Conservation (phyloP, 768 basidiomycete species). For the Phaffia tasmanica region DNA sequence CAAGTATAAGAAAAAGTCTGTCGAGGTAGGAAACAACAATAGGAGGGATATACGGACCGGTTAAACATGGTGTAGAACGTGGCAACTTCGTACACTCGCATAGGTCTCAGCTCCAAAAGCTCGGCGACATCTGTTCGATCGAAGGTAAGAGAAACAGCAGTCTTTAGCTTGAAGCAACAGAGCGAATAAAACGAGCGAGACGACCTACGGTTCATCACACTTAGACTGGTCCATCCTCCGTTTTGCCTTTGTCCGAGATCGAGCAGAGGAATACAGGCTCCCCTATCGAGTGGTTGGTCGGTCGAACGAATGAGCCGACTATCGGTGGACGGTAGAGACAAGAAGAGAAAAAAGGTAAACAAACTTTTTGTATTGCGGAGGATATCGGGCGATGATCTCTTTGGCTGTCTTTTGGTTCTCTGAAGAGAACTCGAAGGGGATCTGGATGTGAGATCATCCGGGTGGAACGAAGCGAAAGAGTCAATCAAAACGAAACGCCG, state of each 20-base stretch:
- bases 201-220: constrained; percentile 68
- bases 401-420: constrained; percentile 76
- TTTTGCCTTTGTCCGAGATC: constrained; percentile 96
- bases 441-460: constrained; percentile 43
- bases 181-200: too few species aligned
- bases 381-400: constrained; percentile 86
- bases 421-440: constrained; percentile 72
- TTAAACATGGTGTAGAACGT: constrained; percentile 99
- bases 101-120: constrained; percentile 82
- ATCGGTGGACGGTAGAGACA: background rate
- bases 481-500: constrained; percentile 7
- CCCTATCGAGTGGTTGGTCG: background rate
- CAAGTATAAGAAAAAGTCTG: constrained; percentile 30
- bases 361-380: constrained; percentile 80
- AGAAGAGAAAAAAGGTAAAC: too few species aligned
- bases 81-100: constrained; percentile 99
- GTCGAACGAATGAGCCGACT: background rate
- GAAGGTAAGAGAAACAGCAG: background rate
- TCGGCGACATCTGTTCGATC: constrained; percentile 60
- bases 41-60: constrained; percentile 45
- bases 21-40: too few species aligned
- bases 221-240: constrained; percentile 95
- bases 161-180: background rate
- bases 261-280: constrained; percentile 71
- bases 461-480: background rate